Percentiles rank a stretch among this genome's conserved stretches.
These are phyloP conservation scores for Colletotrichum gigasporum DNA, from an alignment of 2,329 filamentous ascomycete species.

Conservation along the genomic window DNA sequence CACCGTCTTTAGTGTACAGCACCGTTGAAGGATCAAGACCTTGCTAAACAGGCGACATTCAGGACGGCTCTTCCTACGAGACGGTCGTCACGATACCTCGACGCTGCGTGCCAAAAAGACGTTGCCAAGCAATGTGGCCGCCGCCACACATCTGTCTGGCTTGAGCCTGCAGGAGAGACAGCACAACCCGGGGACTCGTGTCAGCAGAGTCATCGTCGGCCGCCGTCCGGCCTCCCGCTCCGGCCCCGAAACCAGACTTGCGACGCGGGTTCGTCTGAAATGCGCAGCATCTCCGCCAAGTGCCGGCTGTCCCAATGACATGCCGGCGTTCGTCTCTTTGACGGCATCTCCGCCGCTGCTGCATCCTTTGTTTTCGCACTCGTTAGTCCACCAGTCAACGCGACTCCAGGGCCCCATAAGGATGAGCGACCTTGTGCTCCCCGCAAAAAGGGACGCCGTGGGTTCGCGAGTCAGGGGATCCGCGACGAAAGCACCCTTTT, in stretches of 20 bases:
- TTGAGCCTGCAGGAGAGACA: too few species aligned
- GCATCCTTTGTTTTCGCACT: background rate
- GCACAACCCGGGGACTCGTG: too few species aligned
- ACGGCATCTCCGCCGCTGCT: too few species aligned
- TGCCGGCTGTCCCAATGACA: background rate
- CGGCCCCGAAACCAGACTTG: background rate
- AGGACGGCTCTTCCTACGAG: too few species aligned
- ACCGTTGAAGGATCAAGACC: too few species aligned
- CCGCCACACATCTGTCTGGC: too few species aligned
- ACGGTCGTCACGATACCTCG: too few species aligned
- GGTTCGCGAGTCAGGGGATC: conserved; percentile 14
- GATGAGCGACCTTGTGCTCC: background rate
- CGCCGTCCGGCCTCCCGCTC: background rate
- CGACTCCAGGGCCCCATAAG: background rate
- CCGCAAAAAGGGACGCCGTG: background rate
- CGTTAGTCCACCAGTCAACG: background rate
- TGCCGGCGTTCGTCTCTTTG: background rate
- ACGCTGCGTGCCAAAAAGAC: too few species aligned
- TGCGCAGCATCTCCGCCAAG: background rate
- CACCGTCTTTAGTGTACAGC: too few species aligned
- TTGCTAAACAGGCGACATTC: too few species aligned
- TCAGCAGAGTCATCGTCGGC: too few species aligned
- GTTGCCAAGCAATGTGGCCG: too few species aligned
- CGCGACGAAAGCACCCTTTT: conserved; percentile 3
- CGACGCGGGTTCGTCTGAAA: background rate